A percentile compares a stretch with the other conserved stretches of the same genome.
Evolutionary conservation across 345 rosid species (phyloP).

Genomic region (Citrus hindsii): DNA sequence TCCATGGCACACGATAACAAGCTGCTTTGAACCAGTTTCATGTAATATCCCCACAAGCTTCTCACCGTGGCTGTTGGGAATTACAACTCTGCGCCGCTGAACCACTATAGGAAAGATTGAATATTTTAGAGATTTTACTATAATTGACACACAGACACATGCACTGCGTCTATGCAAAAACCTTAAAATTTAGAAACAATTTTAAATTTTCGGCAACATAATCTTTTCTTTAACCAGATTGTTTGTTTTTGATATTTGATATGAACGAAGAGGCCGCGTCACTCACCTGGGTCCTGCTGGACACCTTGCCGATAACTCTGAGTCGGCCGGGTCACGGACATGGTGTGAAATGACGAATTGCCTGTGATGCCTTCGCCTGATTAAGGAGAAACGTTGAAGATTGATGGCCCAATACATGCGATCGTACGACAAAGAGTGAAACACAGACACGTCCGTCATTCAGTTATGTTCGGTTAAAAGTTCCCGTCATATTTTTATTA

Average conservation of each 20-base stretch:
- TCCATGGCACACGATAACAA: conserved; percentile 86
- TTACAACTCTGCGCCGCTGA: conserved; percentile 33
- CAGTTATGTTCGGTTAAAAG: not conserved
- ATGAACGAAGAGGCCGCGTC: not conserved
- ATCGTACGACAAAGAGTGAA: too few species aligned
- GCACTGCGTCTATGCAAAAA: not conserved
- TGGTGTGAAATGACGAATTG: not conserved
- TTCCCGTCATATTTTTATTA: too few species aligned
- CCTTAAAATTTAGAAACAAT: not conserved
- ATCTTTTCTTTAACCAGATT: not conserved
- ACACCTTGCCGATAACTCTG: conserved; percentile 15
- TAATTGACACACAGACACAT: not conserved
- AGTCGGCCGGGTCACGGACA: conserved; percentile 21
- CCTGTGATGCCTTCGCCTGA: not conserved
- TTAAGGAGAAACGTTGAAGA: not conserved
- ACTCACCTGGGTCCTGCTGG: conserved; percentile 22
- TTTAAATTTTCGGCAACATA: not conserved
- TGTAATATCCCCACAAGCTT: conserved; percentile 77
- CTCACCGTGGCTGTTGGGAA: conserved; percentile 62
- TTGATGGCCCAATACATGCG: not conserved
- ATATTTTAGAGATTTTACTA: not conserved
- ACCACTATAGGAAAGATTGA: conserved; percentile 4
- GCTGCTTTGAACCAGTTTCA: conserved; percentile 70
- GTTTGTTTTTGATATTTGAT: too few species aligned
- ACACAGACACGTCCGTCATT: not conserved